Evolutionary conservation across 2,329 filamentous ascomycete genomes (phyloP), one percentile per base, ranked within the genome.

Genomic region (Fusarium equiseti): DNA sequence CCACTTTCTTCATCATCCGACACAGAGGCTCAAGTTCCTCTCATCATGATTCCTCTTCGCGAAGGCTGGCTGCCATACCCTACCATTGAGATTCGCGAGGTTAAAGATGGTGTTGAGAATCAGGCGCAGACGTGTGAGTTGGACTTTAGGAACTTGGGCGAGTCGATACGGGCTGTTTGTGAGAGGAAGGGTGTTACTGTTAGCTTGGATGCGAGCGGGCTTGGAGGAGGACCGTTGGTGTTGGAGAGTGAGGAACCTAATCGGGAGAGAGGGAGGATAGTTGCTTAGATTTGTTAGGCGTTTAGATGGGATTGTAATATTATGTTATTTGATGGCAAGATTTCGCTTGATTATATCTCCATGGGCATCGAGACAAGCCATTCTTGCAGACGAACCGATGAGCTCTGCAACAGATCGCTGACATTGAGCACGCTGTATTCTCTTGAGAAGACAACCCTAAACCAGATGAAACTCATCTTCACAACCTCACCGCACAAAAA

Each of bases 31-130:
- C 81, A 86, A 58, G 87, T 97, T 68, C 87, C 90, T 0, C 81
- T 98, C 10, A 84, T 97, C 56, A 83, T 98, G 12, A 89, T 98
- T 15, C 94, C 96, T 1, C 85, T 97, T 48, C 88, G 91, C 56
- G 86, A 93, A 29, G 95, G 96, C 1, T 89, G 89, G 77, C 81
- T 96, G n/a, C 86, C 94, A 1, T 89, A 94, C 29, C 96, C 96
- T 0, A 86, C 82, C 10, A 85, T 98, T 4, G 94, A 97, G 53
- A 91, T 98, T 38, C 89, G 91, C 46, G 89, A 90, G 77, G 83
- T 89, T 10, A 78, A 81, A 58, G 72, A 76, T 10, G 50, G 60
- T 5, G 78, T 75, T 68, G 77, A 70, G 63, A 61, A 60, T 64
- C 73, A 66, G 24, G 45, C 68, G 16, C 75, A 77, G 70, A 73